Evolutionary conservation across 495 filamentous ascomycete species (phyloP).

Genomic region (Penicillium soppii): DNA sequence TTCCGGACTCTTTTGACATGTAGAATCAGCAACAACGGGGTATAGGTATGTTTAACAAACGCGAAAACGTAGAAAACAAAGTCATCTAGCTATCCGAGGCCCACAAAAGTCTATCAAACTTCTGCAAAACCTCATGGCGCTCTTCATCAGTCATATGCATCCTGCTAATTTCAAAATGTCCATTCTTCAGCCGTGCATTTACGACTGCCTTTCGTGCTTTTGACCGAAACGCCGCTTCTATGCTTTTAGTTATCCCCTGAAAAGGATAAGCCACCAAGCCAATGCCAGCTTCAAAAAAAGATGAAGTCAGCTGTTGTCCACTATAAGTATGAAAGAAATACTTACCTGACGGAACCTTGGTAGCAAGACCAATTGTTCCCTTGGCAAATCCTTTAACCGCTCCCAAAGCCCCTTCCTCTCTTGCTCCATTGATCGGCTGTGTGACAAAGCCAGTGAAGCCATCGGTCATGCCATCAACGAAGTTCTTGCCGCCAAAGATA

Average conservation of each 20-base stretch:
- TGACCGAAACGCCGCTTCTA: not conserved
- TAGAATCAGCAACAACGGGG: too few species aligned
- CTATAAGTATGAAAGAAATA: not conserved
- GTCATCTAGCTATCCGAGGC: not conserved
- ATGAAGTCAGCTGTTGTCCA: not conserved
- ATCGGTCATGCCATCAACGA: conserved; percentile 70
- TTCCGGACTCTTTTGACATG: too few species aligned
- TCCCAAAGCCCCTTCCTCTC: conserved; percentile 57
- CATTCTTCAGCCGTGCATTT: not conserved
- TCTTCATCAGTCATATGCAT: not conserved
- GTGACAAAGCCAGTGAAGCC: conserved; percentile 67
- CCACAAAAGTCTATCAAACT: not conserved
- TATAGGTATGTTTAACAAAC: too few species aligned
- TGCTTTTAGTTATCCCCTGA: conserved; percentile 12
- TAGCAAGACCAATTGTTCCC: conserved; percentile 69
- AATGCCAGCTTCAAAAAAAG: not conserved
- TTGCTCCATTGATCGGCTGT: conserved; percentile 63
- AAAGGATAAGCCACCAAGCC: conserved; percentile 13
- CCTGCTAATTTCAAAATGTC: not conserved
- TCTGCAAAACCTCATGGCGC: not conserved
- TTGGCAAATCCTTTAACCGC: conserved; percentile 59
- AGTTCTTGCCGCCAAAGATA: conserved; percentile 50
- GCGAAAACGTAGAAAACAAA: too few species aligned
- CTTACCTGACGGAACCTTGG: conserved; percentile 52
- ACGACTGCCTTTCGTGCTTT: conserved; percentile 1